These are phyloP conservation scores for Clonostachys chloroleuca DNA, from an alignment of 2,329 filamentous ascomycete genomes.

Conservation along the genomic window DNA sequence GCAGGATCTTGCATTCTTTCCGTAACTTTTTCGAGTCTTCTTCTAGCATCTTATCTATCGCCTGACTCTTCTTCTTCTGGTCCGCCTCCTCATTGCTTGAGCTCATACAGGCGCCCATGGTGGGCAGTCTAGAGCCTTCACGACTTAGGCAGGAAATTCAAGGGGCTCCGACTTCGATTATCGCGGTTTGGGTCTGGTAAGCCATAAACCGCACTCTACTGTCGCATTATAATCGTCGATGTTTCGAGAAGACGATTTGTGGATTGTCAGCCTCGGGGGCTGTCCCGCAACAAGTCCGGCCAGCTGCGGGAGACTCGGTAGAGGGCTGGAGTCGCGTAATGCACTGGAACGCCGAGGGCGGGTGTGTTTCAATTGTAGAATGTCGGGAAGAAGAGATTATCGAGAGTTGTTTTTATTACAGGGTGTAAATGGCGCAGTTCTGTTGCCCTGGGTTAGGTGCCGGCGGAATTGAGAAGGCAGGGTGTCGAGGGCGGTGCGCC, in stretches of 20 bases:
- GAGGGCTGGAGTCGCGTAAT: not conserved
- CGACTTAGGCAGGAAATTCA: not conserved
- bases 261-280: not conserved
- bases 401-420: too few relatives aligned
- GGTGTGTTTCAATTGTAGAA: too few relatives aligned
- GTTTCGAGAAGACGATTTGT: not conserved
- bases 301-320: slow-evolving; percentile 2
- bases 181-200: too few relatives aligned
- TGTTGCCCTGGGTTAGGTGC: too few relatives aligned
- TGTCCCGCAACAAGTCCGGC: not conserved
- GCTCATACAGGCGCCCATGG: slow-evolving; percentile 94
- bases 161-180: not conserved
- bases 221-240: slow-evolving; percentile 3
- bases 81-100: slow-evolving; percentile 81
- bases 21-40: slow-evolving; percentile 90
- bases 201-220: slow-evolving; percentile 1
- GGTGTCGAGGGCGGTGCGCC: too few relatives aligned
- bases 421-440: too few relatives aligned
- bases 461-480: too few relatives aligned
- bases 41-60: slow-evolving; percentile 89
- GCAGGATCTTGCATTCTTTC: slow-evolving; percentile 97
- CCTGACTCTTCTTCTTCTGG: slow-evolving; percentile 93
- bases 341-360: not conserved
- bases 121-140: slow-evolving; percentile 16
- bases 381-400: too few relatives aligned